Evolutionary conservation across 2,329 filamentous ascomycete genomes (phyloP).

Genomic region (Botryosphaeria dothidea): DNA sequence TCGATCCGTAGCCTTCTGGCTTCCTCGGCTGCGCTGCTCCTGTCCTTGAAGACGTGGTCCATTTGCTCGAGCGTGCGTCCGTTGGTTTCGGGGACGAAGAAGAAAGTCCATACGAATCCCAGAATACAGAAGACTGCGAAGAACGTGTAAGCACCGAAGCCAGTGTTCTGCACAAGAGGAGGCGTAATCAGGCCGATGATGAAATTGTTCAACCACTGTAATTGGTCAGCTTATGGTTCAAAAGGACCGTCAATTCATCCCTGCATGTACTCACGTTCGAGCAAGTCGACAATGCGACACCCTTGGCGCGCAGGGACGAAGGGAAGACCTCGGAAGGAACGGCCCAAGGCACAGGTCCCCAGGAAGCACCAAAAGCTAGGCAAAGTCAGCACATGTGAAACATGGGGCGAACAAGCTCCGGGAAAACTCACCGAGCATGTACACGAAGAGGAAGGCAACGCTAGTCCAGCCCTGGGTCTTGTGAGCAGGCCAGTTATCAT

Average conservation of each 20-base stretch:
- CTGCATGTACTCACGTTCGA: constrained; percentile 52
- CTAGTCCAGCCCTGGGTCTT: constrained; percentile 55
- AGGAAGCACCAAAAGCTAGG: constrained; percentile 58
- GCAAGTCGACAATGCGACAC: constrained; percentile 64
- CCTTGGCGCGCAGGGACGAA: constrained; percentile 61
- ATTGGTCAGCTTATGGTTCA: not conserved
- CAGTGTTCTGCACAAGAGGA: constrained; percentile 60
- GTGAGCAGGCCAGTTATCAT: constrained; percentile 53
- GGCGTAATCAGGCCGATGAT: constrained; percentile 67
- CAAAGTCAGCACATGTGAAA: not conserved
- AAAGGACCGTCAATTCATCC: constrained; percentile 24
- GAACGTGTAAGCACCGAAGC: constrained; percentile 45
- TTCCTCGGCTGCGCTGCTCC: constrained; percentile 35
- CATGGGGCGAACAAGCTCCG: not conserved
- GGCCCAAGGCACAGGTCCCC: constrained; percentile 54
- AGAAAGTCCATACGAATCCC: constrained; percentile 38
- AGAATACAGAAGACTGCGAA: constrained; percentile 39
- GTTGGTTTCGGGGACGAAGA: constrained; percentile 37
- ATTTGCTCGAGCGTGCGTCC: constrained; percentile 39
- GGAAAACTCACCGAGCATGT: constrained; percentile 48
- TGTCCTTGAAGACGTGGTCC: constrained; percentile 39
- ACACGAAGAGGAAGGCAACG: constrained; percentile 63
- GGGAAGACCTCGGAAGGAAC: constrained; percentile 64
- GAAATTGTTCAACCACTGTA: constrained; percentile 62
- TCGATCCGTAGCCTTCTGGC: constrained; percentile 34